These are phyloP conservation scores for Pichia heedii DNA, from an alignment of 805 yeast species.

Conservation along the genomic window DNA sequence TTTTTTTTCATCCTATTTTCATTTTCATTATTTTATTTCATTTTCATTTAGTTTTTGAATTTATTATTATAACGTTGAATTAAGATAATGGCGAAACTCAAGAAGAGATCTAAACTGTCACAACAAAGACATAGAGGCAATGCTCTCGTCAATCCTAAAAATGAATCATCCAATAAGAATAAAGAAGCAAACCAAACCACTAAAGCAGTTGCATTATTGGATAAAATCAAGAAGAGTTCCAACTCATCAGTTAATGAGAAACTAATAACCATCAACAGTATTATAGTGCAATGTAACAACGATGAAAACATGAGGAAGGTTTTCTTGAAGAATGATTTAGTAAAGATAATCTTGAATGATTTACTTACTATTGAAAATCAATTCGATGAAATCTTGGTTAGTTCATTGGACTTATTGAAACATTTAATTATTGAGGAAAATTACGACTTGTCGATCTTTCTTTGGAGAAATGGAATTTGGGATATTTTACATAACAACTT, in stretches of 20 bases:
- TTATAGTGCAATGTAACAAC: constrained; percentile 55
- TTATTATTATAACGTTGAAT: no score
- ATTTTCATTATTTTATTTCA: not conserved
- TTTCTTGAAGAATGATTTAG: constrained; percentile 62
- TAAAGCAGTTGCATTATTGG: constrained; percentile 59
- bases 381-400: constrained; percentile 66
- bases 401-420: constrained; percentile 71
- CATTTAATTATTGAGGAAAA: constrained; percentile 83
- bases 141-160: constrained; percentile 3
- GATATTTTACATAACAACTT: constrained; percentile 44
- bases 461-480: constrained; percentile 79
- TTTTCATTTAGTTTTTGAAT: no score
- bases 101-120: constrained; percentile 52
- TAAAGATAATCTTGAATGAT: constrained; percentile 48
- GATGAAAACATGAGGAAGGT: constrained; percentile 40
- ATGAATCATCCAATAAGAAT: not conserved
- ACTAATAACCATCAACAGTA: constrained; percentile 66
- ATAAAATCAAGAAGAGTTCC: constrained; percentile 46
- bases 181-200: constrained; percentile 25
- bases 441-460: constrained; percentile 61
- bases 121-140: constrained; percentile 16
- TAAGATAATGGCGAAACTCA: constrained; percentile 67
- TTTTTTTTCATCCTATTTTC: not conserved
- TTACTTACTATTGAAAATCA: constrained; percentile 51
- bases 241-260: constrained; percentile 56